These are phyloP conservation scores for Astragalus glycyphyllos DNA, from an alignment of 306 rosid species.

Conservation along the genomic window DNA sequence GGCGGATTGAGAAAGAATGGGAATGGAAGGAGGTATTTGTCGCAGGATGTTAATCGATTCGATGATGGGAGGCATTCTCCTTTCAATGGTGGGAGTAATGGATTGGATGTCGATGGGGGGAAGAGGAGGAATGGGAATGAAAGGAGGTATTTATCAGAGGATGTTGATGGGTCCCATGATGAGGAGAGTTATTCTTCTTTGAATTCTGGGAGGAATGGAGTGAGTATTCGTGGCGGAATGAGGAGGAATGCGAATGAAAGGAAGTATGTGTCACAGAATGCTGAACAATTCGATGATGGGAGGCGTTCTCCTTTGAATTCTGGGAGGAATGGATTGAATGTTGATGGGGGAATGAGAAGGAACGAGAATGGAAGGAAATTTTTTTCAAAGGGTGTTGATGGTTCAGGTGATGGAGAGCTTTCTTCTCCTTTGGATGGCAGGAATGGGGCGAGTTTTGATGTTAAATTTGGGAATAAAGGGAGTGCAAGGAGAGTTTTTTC, in stretches of 20 bases:
- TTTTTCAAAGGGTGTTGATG: constrained; percentile 20
- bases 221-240: constrained; percentile 34
- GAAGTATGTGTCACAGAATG: constrained; percentile 34
- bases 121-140: constrained; percentile 44
- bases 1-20: constrained; percentile 45
- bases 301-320: constrained; percentile 23
- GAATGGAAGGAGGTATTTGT: constrained; percentile 44
- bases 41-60: constrained; percentile 29
- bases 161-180: constrained; percentile 26
- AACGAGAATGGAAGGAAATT: constrained; percentile 31
- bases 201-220: constrained; percentile 37
- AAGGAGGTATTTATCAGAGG: constrained; percentile 41
- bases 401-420: constrained; percentile 37
- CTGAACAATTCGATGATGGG: constrained; percentile 29
- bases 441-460: constrained; percentile 43
- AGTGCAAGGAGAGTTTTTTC: constrained; percentile 46
- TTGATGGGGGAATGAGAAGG: constrained; percentile 41
- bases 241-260: constrained; percentile 46
- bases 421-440: constrained; percentile 36
- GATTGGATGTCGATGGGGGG: constrained; percentile 35
- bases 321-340: constrained; percentile 40
- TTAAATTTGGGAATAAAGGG: constrained; percentile 47
- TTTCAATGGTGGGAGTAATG: constrained; percentile 32
- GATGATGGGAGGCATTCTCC: constrained; percentile 31
- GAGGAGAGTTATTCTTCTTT: constrained; percentile 29